These are phyloP conservation scores for Pseudognaphalium luteoalbum DNA, from an alignment of 129 eudicot genomes.

Conservation along the genomic window DNA sequence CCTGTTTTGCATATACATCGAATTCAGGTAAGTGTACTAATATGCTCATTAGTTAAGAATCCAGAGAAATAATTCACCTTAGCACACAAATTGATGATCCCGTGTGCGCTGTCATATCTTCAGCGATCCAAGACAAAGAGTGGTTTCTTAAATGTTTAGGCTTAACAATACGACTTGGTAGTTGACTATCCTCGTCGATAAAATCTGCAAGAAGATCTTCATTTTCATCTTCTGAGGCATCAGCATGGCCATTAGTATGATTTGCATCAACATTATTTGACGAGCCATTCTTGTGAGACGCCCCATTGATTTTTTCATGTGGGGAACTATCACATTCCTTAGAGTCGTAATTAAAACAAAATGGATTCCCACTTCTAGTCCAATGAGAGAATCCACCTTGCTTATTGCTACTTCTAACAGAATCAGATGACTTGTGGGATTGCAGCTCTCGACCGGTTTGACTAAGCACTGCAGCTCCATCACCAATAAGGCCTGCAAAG, in stretches of 20 bases:
- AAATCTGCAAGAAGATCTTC: slow-evolving; percentile 99
- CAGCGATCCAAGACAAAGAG: slow-evolving; percentile 50
- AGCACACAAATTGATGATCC: slow-evolving; percentile 91
- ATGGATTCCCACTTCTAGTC: slow-evolving; percentile 70
- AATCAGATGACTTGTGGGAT: slow-evolving; percentile 37
- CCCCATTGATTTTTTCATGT: slow-evolving; percentile 40
- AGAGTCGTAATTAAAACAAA: slow-evolving; percentile 43
- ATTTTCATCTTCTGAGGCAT: slow-evolving; percentile 76
- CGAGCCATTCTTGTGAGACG: slow-evolving; percentile 27
- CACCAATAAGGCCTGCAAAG: slow-evolving; percentile 92
- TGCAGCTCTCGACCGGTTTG: slow-evolving; percentile 43
- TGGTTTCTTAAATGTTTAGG: slow-evolving; percentile 50
- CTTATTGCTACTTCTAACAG: slow-evolving; percentile 47
- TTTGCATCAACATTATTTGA: slow-evolving; percentile 36
- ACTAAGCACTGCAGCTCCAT: slow-evolving; percentile 80
- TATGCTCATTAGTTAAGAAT: slow-evolving; percentile 16
- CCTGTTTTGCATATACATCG: slow-evolving; percentile 40
- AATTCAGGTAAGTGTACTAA: slow-evolving; percentile 29
- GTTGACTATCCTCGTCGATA: slow-evolving; percentile 99
- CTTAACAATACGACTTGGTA: slow-evolving; percentile 79
- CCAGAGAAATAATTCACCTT: slow-evolving; percentile 50
- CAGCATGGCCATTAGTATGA: slow-evolving; percentile 57
- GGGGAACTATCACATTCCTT: slow-evolving; percentile 43
- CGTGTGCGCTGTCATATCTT: slow-evolving; percentile 68
- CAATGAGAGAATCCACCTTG: slow-evolving; percentile 78